A percentile compares a stretch with the other conserved stretches of the same genome.
Evolutionary conservation across 768 basidiomycete genomes (phyloP).

Genomic region (Coprinopsis strossmayeri): DNA sequence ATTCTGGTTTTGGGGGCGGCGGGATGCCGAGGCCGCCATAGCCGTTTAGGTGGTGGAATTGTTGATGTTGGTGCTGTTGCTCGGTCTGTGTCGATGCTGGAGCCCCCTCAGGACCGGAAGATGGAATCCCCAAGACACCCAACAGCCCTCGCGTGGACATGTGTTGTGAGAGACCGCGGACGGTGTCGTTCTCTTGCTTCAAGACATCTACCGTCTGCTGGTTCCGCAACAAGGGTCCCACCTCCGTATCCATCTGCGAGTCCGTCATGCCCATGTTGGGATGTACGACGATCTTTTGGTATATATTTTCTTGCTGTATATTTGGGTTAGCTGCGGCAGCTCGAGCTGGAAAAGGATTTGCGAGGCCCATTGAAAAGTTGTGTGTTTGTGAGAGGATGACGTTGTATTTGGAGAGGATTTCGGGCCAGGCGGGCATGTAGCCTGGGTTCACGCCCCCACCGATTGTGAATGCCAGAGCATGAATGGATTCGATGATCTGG

Average conservation of each 20-base stretch:
- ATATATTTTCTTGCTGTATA: conserved; percentile 32
- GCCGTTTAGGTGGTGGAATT: conserved; percentile 5
- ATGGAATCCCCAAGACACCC: conserved; percentile 36
- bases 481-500: conserved; percentile 75
- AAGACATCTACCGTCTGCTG: conserved; percentile 77
- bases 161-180: conserved; percentile 60
- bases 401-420: conserved; percentile 82
- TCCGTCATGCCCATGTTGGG: conserved; percentile 55
- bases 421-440: conserved; percentile 80
- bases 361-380: conserved; percentile 61
- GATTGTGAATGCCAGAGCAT: conserved; percentile 55
- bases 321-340: background rate
- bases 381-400: conserved; percentile 79
- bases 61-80: background rate
- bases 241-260: conserved; percentile 62
- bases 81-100: conserved; percentile 11
- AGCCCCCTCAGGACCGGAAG: conserved; percentile 23
- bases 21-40: conserved; percentile 11
- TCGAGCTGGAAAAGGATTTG: conserved; percentile 28
- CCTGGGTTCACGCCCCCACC: conserved; percentile 48
- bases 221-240: conserved; percentile 70
- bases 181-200: conserved; percentile 62
- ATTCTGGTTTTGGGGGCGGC: conserved; percentile 35
- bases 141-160: conserved; percentile 55
- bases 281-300: conserved; percentile 64